Percentiles rank a stretch among this genome's conserved stretches.
Evolutionary conservation across 306 rosid species (phyloP).

Genomic region (Vigna radiata): DNA sequence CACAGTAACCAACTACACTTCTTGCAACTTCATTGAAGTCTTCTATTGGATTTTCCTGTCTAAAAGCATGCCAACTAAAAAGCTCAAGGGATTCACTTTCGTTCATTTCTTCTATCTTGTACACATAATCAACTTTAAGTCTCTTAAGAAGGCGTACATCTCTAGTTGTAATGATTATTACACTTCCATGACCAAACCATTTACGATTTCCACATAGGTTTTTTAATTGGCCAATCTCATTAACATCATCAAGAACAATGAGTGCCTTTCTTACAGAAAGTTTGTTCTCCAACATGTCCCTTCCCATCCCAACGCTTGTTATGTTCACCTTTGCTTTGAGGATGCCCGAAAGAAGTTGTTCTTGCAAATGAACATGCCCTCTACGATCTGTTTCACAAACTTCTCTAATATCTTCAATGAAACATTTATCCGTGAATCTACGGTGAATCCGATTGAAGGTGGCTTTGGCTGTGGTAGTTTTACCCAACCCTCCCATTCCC

Average conservation of each 20-base stretch:
- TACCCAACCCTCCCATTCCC: constrained; percentile 2
- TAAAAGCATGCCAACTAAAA: constrained; percentile 41
- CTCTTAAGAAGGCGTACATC: constrained; percentile 19
- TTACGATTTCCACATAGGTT: constrained; percentile 1
- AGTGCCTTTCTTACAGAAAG: neutral
- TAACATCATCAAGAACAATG: constrained; percentile 31
- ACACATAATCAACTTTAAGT: neutral
- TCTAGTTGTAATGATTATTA: constrained; percentile 43
- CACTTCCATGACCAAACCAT: constrained; percentile 44
- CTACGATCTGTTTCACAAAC: neutral
- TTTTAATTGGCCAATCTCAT: neutral
- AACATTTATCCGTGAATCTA: neutral
- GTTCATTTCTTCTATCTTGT: neutral
- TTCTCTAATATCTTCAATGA: neutral
- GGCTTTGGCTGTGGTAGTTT: neutral
- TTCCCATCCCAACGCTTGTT: neutral
- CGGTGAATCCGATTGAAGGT: neutral
- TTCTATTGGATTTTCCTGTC: neutral
- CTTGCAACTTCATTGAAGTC: neutral
- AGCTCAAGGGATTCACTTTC: constrained; percentile 40
- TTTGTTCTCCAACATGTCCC: neutral
- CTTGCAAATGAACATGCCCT: neutral
- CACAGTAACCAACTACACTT: too few species aligned
- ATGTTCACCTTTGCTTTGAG: neutral
- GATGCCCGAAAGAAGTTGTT: neutral